Evolutionary conservation across 225 moss, liverwort and hornwort species (phyloP), one percentile per base, ranked within the genome.

Genomic region (Takakia lepidozioides): DNA sequence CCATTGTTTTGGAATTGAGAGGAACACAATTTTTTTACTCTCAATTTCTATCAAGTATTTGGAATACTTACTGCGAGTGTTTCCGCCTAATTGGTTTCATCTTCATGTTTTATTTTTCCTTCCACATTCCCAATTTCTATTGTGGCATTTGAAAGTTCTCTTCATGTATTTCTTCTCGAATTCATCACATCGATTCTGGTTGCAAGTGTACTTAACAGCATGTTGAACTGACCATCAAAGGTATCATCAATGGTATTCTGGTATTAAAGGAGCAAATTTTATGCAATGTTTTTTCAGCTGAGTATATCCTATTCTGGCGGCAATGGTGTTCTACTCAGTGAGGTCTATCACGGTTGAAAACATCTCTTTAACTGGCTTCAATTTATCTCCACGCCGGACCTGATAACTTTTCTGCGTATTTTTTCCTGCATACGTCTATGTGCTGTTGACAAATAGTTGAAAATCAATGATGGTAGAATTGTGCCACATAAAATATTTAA

Each of bases 301-400:
- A 20, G 17, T 20, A 41, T 41, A n/a, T n/a, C n/a, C 40, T 16
- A 41, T 16, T 41, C 7, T 41, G 40, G 40, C 15, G 40, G 9
- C 20, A 41, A 41, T 41, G 40, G 17, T 16, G 40, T 41, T 41
- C 40, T 16, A 20, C 40, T 41, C 40, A 40, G 39, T 8, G 20
- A 16, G 7, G 1, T 41, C 14, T 16, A 20, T 41, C 40, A 0
- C n/a, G 17, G 40, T 41, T 40, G n/a, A n/a, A n/a, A 19, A n/a
- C 19, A n/a, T 39, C n/a, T 15, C 18, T 39, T 14, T 40, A 19
- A 40, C 19, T 5, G 39, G 39, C 5, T 40, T 40, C 5, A 9
- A 41, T 41, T 16, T 7, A 16, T 41, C 20, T 40, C 14, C 19
- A 19, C 19, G 40, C 3, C n/a, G 19, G n/a, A 6, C 19, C 19